phyloP scores from a whole-genome alignment of 1,284 basidiomycete genomes.

The Sutorius eximius region DNA sequence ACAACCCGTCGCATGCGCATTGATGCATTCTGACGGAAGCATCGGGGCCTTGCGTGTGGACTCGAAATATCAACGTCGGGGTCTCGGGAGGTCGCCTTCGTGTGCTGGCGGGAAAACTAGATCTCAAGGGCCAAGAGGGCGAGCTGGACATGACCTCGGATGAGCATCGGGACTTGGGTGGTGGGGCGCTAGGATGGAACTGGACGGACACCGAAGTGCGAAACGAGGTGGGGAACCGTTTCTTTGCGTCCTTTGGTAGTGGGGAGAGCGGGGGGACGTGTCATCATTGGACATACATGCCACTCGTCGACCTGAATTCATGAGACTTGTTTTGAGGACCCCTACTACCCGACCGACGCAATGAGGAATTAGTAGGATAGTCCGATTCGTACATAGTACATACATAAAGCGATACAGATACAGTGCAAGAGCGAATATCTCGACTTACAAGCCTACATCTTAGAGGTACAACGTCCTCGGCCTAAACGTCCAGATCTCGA shows the following conservation, averaged over 20 bases:
- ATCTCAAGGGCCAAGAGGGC: not conserved
- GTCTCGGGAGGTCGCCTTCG: constrained; percentile 19
- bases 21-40: constrained; percentile 26
- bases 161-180: constrained; percentile 11
- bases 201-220: constrained; percentile 18
- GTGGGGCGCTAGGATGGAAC: constrained; percentile 27
- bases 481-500: constrained; percentile 82
- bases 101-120: constrained; percentile 13
- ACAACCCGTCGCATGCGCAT: constrained; percentile 12
- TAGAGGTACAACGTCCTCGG: constrained; percentile 36
- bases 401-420: constrained; percentile 14
- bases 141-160: not conserved
- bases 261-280: constrained; percentile 4
- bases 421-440: constrained; percentile 13
- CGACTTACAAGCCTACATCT: constrained; percentile 6
- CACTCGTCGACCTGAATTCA: not conserved
- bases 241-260: constrained; percentile 17
- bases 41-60: constrained; percentile 22
- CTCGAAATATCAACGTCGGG: constrained; percentile 7
- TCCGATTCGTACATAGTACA: constrained; percentile 2
- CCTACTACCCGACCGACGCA: too few species aligned
- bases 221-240: constrained; percentile 12
- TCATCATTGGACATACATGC: constrained; percentile 16
- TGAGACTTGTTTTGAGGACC: not conserved
- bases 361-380: too few species aligned